These are phyloP conservation scores for Alternaria tenuissima DNA, from an alignment of 2,329 filamentous ascomycete species.

Conservation along the genomic window DNA sequence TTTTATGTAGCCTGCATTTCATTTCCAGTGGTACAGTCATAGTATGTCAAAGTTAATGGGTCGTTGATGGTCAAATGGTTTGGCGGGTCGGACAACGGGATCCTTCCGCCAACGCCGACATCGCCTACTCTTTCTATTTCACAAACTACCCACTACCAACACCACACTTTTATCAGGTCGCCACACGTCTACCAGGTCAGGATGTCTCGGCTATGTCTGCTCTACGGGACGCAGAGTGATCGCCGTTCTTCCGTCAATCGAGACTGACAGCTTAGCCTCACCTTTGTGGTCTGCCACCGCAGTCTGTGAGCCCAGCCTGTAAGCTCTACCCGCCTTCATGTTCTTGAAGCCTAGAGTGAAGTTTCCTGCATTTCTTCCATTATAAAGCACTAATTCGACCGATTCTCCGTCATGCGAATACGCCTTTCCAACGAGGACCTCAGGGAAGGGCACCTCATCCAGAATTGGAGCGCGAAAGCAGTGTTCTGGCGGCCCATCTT, in stretches of 20 bases:
- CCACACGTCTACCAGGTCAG: neutral
- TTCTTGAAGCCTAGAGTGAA: constrained; percentile 23
- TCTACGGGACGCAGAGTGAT: neutral
- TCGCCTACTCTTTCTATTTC: too few species aligned
- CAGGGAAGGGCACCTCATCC: neutral
- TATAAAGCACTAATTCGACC: neutral
- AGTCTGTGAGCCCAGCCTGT: constrained; percentile 11
- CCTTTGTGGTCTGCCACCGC: constrained; percentile 12
- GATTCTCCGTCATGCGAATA: neutral
- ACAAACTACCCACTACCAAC: neutral
- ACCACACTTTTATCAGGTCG: neutral
- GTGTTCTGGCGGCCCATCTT: neutral
- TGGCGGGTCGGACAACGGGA: neutral
- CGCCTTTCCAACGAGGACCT: neutral
- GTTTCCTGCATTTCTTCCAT: neutral
- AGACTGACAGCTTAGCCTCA: neutral
- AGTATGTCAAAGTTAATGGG: too few species aligned
- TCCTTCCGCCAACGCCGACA: neutral
- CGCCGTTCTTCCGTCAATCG: neutral
- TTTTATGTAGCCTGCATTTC: too few species aligned
- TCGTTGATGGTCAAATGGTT: neutral
- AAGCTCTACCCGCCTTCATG: constrained; percentile 16
- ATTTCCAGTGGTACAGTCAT: too few species aligned
- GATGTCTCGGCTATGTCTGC: neutral
- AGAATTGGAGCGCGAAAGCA: neutral